A percentile compares a stretch with the other conserved stretches of the same genome.
phyloP scores from a whole-genome alignment of 306 rosid genomes.

The Quercus berberidifolia region DNA sequence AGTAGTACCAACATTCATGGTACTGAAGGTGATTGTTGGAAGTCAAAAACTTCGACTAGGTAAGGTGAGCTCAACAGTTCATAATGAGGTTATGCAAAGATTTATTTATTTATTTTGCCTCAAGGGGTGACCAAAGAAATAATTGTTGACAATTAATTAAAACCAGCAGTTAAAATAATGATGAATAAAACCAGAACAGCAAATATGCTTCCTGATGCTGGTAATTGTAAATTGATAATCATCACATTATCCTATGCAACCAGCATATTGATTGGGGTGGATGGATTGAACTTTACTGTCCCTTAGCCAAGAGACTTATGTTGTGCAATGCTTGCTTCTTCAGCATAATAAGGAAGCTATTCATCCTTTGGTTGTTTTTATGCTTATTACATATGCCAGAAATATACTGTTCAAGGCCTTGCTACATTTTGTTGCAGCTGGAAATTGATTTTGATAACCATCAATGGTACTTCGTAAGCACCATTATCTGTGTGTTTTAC shows the following conservation, averaged over 20 bases:
- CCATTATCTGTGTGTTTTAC: neutral
- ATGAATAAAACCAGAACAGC: no score
- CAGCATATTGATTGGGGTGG: neutral
- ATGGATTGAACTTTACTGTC: neutral
- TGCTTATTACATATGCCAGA: neutral
- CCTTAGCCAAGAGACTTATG: neutral
- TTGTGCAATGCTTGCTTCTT: constrained; percentile 6
- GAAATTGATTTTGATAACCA: neutral
- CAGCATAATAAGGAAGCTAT: neutral
- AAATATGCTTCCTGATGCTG: neutral
- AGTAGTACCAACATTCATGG: no score
- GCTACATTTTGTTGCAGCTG: neutral
- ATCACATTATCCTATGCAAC: neutral
- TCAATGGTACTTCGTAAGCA: neutral
- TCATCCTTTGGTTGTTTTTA: neutral
- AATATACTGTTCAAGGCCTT: neutral
- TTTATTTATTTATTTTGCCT: no score
- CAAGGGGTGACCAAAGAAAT: no score
- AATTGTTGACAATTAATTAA: no score
- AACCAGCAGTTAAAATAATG: no score
- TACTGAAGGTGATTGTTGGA: no score
- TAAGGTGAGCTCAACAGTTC: no score
- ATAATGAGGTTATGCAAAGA: no score
- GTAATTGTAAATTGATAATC: neutral
- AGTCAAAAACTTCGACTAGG: no score